Conservation (phyloP, 345 rosid genomes). For the Anastatica hierochuntica region DNA sequence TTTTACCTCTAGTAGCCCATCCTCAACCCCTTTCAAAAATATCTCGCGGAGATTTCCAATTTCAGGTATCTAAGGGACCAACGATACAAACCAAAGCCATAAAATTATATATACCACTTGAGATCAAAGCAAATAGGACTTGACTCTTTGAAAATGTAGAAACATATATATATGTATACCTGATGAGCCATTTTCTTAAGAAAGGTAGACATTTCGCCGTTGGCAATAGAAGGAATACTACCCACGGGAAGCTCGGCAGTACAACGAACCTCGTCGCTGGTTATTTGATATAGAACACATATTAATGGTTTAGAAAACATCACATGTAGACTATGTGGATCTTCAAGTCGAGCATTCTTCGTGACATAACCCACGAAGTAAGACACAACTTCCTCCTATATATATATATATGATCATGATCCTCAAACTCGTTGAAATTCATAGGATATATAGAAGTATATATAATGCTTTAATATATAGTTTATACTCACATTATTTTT, state of each 20-base stretch:
- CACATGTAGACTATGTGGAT: slow-evolving; percentile 30
- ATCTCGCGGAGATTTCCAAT: no score
- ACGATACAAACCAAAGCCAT: no score
- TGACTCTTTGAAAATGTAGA: slow-evolving; percentile 15
- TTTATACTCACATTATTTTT: slow-evolving; percentile 28
- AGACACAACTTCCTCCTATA: slow-evolving; percentile 34
- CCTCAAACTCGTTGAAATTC: no score
- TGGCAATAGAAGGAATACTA: slow-evolving; percentile 32
- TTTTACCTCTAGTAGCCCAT: no score
- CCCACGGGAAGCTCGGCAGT: slow-evolving; percentile 28
- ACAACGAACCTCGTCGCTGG: slow-evolving; percentile 35
- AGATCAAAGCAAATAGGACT: slow-evolving; percentile 12
- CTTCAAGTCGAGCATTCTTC: slow-evolving; percentile 33
- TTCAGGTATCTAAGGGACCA: no score
- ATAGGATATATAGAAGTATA: no score
- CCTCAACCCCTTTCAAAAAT: slow-evolving; percentile 20
- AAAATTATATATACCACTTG: no score
- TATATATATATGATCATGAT: not conserved
- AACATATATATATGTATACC: slow-evolving; percentile 1
- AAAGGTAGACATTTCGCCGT: slow-evolving; percentile 33
- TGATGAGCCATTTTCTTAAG: slow-evolving; percentile 34
- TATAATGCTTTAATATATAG: not conserved
- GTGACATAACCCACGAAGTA: slow-evolving; percentile 31
- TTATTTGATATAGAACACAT: slow-evolving; percentile 35
- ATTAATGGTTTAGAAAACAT: slow-evolving; percentile 33